Base-by-base conservation (phyloP, 441 rosid genomes). In the Populus trichocarpa region DNA sequence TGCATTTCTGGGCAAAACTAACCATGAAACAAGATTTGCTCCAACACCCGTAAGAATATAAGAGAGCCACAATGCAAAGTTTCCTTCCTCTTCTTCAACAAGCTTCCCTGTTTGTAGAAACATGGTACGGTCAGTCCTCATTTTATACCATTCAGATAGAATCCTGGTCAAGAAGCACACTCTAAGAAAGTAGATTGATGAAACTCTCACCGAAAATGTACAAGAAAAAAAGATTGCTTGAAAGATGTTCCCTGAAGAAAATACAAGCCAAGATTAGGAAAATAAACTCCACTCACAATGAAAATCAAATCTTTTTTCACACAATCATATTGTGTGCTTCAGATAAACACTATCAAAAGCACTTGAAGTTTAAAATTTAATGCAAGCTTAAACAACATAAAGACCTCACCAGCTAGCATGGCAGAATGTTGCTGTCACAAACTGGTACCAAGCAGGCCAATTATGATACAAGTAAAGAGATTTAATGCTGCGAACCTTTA, bases 11-110 rank as follows among this genome's bases (percentile, higher is more conserved):
- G 97, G 97, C 68, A 95, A 87, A 84, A 93, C 88, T 74, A 93
- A 88, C 99, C 99, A 95, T 38, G 98, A 95, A 80, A 33, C 35
- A 33, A 33, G 35, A 33, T 33, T 33, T 33, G 6, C 35, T 33
- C 35, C 35, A 33, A 33, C 35, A 33, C 6, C 35, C 7, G 35
- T 33, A 33, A 33, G 35, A 33, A 33, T 33, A 33, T 33, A 5
- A 33, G 35, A 33, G 35, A 33, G 35, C 6, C 35, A 6, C 35
- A 33, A 33, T 6, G 35, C 35, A 33, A 93, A 86, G 73, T 80
- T 92, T 65, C 98, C 97, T 83, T 93, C 98, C 88, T 95, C 98
- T 85, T 95, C 98, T 86, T 95, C 96, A 81, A 92, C 94, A 11
- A 95, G 95, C 85, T 95, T 93, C 83, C 98, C 99, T 93, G 82